Conservation (phyloP, 1,139 yeast species). For the Candida glucosophila region DNA sequence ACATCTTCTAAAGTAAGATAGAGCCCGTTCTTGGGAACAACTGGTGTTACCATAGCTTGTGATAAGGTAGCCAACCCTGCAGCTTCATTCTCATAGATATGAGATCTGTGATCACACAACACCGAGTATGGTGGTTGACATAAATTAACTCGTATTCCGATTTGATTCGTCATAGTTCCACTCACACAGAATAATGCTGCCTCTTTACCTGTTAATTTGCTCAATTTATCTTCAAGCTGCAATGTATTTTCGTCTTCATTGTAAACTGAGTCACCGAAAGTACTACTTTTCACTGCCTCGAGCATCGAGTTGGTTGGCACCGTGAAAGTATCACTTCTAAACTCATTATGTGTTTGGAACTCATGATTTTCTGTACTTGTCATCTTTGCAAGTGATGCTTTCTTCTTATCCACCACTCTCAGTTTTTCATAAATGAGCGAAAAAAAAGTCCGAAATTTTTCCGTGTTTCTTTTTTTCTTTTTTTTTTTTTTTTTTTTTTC, state of each 20-base stretch:
- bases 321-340: conserved; percentile 88
- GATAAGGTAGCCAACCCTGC: conserved; percentile 39
- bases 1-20: conserved; percentile 33
- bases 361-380: conserved; percentile 13
- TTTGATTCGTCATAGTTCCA: conserved; percentile 87
- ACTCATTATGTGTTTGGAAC: conserved; percentile 41
- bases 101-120: conserved; percentile 33
- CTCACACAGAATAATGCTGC: conserved; percentile 81
- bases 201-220: conserved; percentile 68
- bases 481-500: too few relatives aligned
- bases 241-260: conserved; percentile 71
- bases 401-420: neutral
- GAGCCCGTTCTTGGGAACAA: conserved; percentile 28
- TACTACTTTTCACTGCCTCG: conserved; percentile 28
- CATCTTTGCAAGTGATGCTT: too few relatives aligned
- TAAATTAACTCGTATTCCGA: conserved; percentile 72
- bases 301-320: conserved; percentile 78
- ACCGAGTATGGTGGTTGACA: conserved; percentile 56
- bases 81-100: conserved; percentile 34
- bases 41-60: conserved; percentile 38
- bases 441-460: too few relatives aligned
- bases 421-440: neutral
- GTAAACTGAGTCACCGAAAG: conserved; percentile 85
- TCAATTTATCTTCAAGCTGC: conserved; percentile 57
- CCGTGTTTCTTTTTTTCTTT: too few relatives aligned